Percentiles rank a stretch among this genome's conserved stretches.
phyloP scores from a whole-genome alignment of 306 rosid genomes.

The Mimosa pudica region DNA sequence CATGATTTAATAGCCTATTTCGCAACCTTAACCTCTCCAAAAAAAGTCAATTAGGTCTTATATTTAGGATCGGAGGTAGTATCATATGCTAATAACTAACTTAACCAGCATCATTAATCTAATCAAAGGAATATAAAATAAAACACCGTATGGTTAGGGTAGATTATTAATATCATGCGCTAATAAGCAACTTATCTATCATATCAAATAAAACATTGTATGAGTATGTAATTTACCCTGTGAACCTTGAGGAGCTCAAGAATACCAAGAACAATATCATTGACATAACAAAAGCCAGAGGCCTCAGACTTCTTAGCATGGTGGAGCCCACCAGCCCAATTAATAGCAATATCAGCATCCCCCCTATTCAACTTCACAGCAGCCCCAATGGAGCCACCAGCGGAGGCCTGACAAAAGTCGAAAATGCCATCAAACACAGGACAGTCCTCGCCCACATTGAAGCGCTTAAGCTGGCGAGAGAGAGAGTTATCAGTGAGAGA shows the following conservation, averaged over 20 bases:
- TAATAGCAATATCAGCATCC: constrained; percentile 73
- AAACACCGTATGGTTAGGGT: too few species aligned
- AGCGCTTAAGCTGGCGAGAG: constrained; percentile 72
- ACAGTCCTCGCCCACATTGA: constrained; percentile 83
- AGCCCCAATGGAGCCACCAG: constrained; percentile 84
- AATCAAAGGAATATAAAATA: too few species aligned
- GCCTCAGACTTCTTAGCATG: constrained; percentile 91
- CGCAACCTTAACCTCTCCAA: too few species aligned
- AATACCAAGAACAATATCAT: constrained; percentile 86
- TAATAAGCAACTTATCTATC: too few species aligned
- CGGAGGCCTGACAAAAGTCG: constrained; percentile 71
- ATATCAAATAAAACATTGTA: too few species aligned
- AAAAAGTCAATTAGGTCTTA: too few species aligned
- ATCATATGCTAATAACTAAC: too few species aligned
- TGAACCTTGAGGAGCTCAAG: constrained; percentile 92
- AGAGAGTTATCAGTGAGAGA: constrained; percentile 45
- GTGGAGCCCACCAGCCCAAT: constrained; percentile 85
- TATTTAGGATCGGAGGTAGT: too few species aligned
- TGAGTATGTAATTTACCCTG: constrained; percentile 46
- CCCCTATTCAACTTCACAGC: constrained; percentile 75
- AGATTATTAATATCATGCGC: too few species aligned
- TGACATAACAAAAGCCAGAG: constrained; percentile 89
- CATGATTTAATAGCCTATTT: too few species aligned
- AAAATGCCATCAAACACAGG: constrained; percentile 82
- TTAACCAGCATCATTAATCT: too few species aligned